A percentile compares a stretch with the other conserved stretches of the same genome.
These are phyloP conservation scores for Claviceps lovelessii DNA, from an alignment of 2,329 filamentous ascomycete species.

Conservation along the genomic window DNA sequence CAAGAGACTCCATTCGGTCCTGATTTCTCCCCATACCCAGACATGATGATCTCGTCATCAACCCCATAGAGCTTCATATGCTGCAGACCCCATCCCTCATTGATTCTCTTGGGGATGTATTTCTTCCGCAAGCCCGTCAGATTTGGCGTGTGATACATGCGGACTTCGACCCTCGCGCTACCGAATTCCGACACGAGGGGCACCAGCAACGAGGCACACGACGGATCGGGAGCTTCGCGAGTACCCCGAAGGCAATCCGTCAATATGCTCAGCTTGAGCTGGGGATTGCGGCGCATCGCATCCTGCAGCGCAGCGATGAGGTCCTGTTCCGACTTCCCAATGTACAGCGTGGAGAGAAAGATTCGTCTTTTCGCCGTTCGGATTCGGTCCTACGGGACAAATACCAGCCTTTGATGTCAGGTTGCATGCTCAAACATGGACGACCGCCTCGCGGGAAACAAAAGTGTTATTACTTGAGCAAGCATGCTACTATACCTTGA, in stretches of 20 bases:
- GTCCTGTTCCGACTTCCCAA: slow-evolving; percentile 84
- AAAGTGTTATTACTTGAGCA: background rate
- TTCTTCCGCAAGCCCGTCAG: slow-evolving; percentile 75
- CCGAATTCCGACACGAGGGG: slow-evolving; percentile 79
- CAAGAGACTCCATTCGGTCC: background rate
- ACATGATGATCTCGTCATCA: slow-evolving; percentile 90
- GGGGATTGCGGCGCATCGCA: slow-evolving; percentile 58
- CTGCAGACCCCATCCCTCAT: slow-evolving; percentile 95
- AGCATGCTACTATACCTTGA: slow-evolving; percentile 51
- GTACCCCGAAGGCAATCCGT: slow-evolving; percentile 88
- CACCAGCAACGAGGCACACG: slow-evolving; percentile 75
- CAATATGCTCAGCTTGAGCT: slow-evolving; percentile 72
- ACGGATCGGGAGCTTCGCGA: slow-evolving; percentile 71
- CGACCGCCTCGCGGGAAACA: background rate
- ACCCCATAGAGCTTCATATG: slow-evolving; percentile 98
- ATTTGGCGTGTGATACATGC: slow-evolving; percentile 97
- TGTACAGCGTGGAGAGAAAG: slow-evolving; percentile 92
- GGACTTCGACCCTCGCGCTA: slow-evolving; percentile 76
- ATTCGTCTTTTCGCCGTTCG: slow-evolving; percentile 61
- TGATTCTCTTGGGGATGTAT: slow-evolving; percentile 74
- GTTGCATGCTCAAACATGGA: background rate
- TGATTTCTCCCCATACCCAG: slow-evolving; percentile 41
- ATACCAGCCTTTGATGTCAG: too few species aligned
- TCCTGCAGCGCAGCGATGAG: slow-evolving; percentile 66
- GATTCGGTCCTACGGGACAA: slow-evolving; percentile 53